These are phyloP conservation scores for Ophiosphaerella herpotricha DNA, from an alignment of 2,329 filamentous ascomycete species.

Conservation along the genomic window DNA sequence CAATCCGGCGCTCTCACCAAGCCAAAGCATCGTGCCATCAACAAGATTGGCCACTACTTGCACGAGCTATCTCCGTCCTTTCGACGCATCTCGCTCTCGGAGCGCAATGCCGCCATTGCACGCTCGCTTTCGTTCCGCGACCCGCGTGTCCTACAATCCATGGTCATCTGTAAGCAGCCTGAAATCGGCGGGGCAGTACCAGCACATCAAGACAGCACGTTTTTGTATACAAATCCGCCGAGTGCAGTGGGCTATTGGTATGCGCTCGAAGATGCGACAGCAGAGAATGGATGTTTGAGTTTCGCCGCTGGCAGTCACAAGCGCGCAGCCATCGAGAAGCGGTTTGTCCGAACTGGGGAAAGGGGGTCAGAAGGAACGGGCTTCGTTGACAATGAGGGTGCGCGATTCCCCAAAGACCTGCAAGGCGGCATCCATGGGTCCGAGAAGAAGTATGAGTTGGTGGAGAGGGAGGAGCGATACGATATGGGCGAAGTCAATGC, in stretches of 20 bases:
- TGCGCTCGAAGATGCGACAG: constrained; percentile 87
- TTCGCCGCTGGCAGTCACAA: constrained; percentile 84
- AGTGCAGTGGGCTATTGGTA: constrained; percentile 97
- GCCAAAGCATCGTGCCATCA: constrained; percentile 83
- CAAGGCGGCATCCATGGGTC: constrained; percentile 49
- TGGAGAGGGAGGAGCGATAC: constrained; percentile 61
- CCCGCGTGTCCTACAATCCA: constrained; percentile 83
- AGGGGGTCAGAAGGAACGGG: constrained; percentile 46
- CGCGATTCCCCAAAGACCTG: constrained; percentile 60
- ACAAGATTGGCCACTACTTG: constrained; percentile 62
- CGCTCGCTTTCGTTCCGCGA: constrained; percentile 73
- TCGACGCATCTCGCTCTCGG: constrained; percentile 58
- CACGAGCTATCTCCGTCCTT: constrained; percentile 54
- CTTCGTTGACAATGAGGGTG: constrained; percentile 67
- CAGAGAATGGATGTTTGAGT: constrained; percentile 84
- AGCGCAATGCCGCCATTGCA: constrained; percentile 67
- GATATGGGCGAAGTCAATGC: constrained; percentile 86
- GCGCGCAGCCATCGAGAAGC: constrained; percentile 69
- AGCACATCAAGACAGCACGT: constrained; percentile 89
- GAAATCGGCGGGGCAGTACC: constrained; percentile 92
- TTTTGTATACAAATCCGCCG: constrained; percentile 87
- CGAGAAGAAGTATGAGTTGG: constrained; percentile 29
- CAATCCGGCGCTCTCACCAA: constrained; percentile 67
- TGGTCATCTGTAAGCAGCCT: constrained; percentile 98
- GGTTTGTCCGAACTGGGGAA: constrained; percentile 70